phyloP scores from a whole-genome alignment of 148 eudicot genomes.

The Talinum fruticosum region DNA sequence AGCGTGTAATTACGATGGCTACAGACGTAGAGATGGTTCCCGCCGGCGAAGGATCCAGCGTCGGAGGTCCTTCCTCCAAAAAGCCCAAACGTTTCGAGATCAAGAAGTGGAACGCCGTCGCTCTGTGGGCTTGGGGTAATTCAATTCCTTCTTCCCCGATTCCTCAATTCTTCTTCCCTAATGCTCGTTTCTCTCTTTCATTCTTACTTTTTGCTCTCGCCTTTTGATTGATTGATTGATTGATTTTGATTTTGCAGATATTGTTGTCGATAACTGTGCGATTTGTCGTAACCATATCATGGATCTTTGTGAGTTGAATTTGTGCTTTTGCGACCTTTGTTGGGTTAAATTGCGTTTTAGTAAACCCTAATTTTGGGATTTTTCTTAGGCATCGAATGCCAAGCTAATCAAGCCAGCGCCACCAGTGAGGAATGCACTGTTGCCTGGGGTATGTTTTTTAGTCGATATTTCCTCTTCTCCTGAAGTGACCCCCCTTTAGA shows the following conservation, averaged over 20 bases:
- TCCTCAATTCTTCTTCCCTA: not conserved
- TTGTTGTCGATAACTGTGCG: conserved; percentile 86
- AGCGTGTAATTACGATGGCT: too few species aligned
- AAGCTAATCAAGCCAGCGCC: conserved; percentile 95
- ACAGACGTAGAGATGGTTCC: too few species aligned
- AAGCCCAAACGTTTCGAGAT: conserved; percentile 84
- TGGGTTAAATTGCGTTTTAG: too few species aligned
- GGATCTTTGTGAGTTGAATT: conserved; percentile 71
- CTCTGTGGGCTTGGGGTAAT: conserved; percentile 97
- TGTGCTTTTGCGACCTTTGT: not conserved
- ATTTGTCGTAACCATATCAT: conserved; percentile 94
- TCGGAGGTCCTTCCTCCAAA: conserved; percentile 51
- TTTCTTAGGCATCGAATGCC: conserved; percentile 81
- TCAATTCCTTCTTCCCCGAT: too few species aligned
- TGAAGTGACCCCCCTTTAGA: too few species aligned
- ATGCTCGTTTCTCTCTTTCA: not conserved
- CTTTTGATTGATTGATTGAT: too few species aligned
- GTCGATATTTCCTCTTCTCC: not conserved
- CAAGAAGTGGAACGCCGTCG: conserved; percentile 95
- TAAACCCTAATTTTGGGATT: too few species aligned
- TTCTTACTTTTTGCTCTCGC: too few species aligned
- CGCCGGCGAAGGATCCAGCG: conserved; percentile 59
- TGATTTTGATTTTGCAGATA: conserved; percentile 44
- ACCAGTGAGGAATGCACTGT: conserved; percentile 95
- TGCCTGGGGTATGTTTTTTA: conserved; percentile 84